phyloP scores from a whole-genome alignment of 2,329 filamentous ascomycete genomes.

The Hymenoscyphus linearis region DNA sequence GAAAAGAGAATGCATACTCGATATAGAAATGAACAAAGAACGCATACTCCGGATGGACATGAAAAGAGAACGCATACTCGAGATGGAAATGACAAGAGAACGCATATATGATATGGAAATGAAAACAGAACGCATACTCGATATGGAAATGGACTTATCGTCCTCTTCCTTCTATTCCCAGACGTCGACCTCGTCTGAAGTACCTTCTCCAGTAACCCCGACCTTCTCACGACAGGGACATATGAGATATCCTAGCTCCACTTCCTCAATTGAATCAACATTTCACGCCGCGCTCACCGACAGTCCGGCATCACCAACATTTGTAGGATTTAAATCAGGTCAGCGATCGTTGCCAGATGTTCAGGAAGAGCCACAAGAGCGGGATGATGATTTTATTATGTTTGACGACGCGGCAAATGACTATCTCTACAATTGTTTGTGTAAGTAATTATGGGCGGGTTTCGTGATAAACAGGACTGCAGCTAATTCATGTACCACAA shows the following conservation, averaged over 20 bases:
- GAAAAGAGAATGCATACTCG: constrained; percentile 35
- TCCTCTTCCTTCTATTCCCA: constrained; percentile 27
- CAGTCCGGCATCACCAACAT: constrained; percentile 53
- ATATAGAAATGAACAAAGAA: too few relatives aligned
- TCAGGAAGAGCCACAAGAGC: constrained; percentile 73
- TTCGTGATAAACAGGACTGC: constrained; percentile 3
- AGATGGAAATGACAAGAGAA: too few relatives aligned
- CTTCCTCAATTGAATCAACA: constrained; percentile 68
- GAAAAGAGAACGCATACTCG: too few relatives aligned
- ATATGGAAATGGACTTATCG: constrained; percentile 29
- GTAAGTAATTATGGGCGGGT: constrained; percentile 47
- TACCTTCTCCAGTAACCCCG: constrained; percentile 65
- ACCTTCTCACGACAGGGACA: constrained; percentile 60
- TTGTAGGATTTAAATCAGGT: constrained; percentile 46
- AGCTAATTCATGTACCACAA: constrained; percentile 22
- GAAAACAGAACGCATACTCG: too few relatives aligned
- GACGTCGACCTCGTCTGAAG: constrained; percentile 53
- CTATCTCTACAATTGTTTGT: constrained; percentile 62
- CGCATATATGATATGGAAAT: too few relatives aligned
- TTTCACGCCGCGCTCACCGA: constrained; percentile 43
- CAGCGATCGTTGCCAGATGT: constrained; percentile 74
- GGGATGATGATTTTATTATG: constrained; percentile 53
- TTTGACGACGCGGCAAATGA: constrained; percentile 41
- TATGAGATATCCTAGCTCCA: constrained; percentile 65
- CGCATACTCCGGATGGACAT: too few relatives aligned